Base-by-base conservation (phyloP, 1,284 basidiomycete species). In the Trametes hirsuta region DNA sequence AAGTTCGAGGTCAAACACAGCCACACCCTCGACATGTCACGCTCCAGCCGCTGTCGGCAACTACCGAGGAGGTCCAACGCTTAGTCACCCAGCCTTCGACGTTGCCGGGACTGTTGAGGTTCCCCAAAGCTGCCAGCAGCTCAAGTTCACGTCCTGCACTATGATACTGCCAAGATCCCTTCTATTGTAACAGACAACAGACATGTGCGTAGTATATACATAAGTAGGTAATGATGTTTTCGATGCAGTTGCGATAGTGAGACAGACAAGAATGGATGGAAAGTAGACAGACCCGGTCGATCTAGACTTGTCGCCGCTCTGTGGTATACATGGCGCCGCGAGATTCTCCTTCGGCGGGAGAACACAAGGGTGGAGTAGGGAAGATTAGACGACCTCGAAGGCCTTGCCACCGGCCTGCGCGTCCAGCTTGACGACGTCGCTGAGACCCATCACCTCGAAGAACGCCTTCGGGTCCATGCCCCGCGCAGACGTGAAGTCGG, bases 391-490 rank as follows among this genome's bases (percentile, higher is more conserved):
- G 47, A 73, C 65, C 45, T 80, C 72, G 69, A 85, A 87, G 1
- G 85, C 81, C 63, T 75, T 80, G 44, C 85, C 85, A n/a, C 86
- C 86, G 0, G 86, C 86, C 53, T 74, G 74, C 1, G 81, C 75
- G 60, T 90, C 88, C 21, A 89, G 75, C 37, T 78, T 73, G 40
- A 87, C 72, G 14, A 88, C 77, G 21, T 85, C 82, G 40, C 81
- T 72, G 8, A 90, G 76, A 63, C 86, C 88, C 86, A 90, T 88
- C 55, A 89, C 85, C 69, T 87, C 83, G 72, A 91, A 90, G 79
- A 91, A 90, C 55, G 81, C 79, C 69, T 86, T 87, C 22, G 88
- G 88, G 66, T 88, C 88, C 88, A 91, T 91, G 15, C 89, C 88
- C 72, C 84, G 79, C 0, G 88, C 85, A 24, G 84, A 84, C 18